Percentiles rank a stretch among this genome's conserved stretches.
These are phyloP conservation scores for Globisporangium viniferum DNA, from an alignment of 352 stramenopile genomes.

Conservation along the genomic window DNA sequence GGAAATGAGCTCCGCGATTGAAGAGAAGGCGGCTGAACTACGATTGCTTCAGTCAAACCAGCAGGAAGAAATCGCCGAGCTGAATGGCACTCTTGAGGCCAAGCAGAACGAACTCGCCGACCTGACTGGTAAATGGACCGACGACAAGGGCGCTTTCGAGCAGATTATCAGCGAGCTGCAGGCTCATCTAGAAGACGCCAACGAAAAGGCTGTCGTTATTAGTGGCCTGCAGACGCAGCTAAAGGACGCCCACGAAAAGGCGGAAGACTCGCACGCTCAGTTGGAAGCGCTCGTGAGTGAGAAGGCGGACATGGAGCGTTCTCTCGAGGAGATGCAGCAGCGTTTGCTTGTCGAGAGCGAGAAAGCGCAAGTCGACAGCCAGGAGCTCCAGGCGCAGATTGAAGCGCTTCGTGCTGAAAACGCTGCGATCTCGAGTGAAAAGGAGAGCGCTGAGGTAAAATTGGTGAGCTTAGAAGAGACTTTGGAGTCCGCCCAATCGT, in stretches of 20 bases:
- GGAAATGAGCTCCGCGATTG: slow-evolving; percentile 2
- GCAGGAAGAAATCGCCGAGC: slow-evolving; percentile 12
- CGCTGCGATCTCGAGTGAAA: slow-evolving; percentile 7
- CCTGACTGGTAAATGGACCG: slow-evolving; percentile 12
- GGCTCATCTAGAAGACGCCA: slow-evolving; percentile 12
- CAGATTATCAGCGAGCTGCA: slow-evolving; percentile 15
- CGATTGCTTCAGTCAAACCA: slow-evolving; percentile 18
- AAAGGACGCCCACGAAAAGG: slow-evolving; percentile 11
- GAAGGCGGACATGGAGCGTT: slow-evolving; percentile 1
- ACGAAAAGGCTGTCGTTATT: slow-evolving; percentile 13
- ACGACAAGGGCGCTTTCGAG: slow-evolving; percentile 16
- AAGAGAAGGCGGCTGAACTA: slow-evolving; percentile 2
- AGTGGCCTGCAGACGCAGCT: slow-evolving; percentile 9
- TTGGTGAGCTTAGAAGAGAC: background rate
- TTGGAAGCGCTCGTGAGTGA: slow-evolving; percentile 17
- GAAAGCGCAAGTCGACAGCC: background rate
- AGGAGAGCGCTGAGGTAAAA: background rate
- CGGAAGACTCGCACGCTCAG: slow-evolving; percentile 16
- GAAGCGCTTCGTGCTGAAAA: slow-evolving; percentile 1
- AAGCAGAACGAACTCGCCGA: slow-evolving; percentile 13
- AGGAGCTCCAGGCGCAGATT: slow-evolving; percentile 7
- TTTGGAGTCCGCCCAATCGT: background rate
- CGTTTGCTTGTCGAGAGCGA: slow-evolving; percentile 13
- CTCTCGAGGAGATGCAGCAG: slow-evolving; percentile 2
- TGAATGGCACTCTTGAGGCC: background rate